Evolutionary conservation across 345 rosid species (phyloP).

Genomic region (Syzygium jambos): DNA sequence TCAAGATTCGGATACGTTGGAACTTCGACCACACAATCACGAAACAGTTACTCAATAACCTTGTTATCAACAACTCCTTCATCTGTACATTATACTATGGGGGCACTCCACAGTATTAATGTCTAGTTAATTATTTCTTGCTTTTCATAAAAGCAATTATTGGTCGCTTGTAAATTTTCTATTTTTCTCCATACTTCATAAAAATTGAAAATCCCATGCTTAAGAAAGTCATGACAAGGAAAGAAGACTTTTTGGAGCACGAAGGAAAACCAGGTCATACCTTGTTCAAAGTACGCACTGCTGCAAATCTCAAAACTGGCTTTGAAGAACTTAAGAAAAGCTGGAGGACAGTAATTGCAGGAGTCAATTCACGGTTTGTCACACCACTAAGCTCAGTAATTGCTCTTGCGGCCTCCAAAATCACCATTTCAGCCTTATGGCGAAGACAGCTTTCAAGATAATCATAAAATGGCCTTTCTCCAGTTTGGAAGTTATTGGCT

Average conservation of each 20-base stretch:
- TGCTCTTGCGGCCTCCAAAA: slow-evolving; percentile 99
- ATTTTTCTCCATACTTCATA: not conserved
- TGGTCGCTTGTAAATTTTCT: not conserved
- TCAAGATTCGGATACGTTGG: too few species aligned
- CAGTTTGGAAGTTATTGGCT: slow-evolving; percentile 57
- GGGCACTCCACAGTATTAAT: not conserved
- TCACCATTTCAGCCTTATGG: slow-evolving; percentile 97
- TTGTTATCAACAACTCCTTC: not conserved
- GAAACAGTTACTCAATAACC: not conserved
- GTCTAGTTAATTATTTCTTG: not conserved
- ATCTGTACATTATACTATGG: not conserved
- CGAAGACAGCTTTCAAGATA: slow-evolving; percentile 95
- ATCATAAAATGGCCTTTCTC: slow-evolving; percentile 94
- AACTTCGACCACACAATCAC: too few species aligned
- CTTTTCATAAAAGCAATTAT: not conserved
- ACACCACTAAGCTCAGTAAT: slow-evolving; percentile 95
- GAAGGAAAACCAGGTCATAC: slow-evolving; percentile 13
- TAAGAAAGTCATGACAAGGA: not conserved
- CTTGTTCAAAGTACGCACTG: slow-evolving; percentile 98
- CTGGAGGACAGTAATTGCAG: slow-evolving; percentile 97
- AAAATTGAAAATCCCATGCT: not conserved
- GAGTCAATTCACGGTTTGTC: slow-evolving; percentile 88
- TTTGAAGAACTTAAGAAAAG: slow-evolving; percentile 94
- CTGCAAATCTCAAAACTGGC: slow-evolving; percentile 97
- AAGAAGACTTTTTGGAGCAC: not conserved